Evolutionary conservation across 257 asterid species (phyloP).

Genomic region (Datura wrightii): DNA sequence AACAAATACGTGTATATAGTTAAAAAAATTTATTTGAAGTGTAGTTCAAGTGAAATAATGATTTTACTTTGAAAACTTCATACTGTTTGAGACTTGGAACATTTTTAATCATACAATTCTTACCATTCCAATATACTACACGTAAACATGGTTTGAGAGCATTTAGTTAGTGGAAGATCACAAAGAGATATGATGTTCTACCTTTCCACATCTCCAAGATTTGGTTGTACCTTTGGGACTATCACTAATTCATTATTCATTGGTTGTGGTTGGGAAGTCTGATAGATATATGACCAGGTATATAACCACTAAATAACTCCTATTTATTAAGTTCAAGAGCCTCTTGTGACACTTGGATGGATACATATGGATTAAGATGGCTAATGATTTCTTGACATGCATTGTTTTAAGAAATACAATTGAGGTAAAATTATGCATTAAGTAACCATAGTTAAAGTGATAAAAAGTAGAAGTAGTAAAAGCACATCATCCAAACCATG

Average conservation of each 20-base stretch:
- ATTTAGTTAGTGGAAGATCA: constrained; percentile 24
- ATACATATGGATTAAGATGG: background rate
- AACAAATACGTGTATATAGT: too few species aligned
- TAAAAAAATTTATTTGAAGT: background rate
- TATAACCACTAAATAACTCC: background rate
- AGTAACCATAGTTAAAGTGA: background rate
- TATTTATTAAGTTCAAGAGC: background rate
- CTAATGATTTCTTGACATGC: background rate
- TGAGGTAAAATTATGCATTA: background rate
- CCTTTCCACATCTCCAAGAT: background rate
- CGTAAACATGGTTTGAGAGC: background rate
- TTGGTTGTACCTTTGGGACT: background rate
- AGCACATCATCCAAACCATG: background rate
- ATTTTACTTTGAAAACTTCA: background rate
- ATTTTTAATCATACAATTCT: background rate
- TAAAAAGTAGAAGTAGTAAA: background rate
- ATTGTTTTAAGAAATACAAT: too few species aligned
- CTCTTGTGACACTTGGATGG: background rate
- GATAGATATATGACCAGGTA: too few species aligned
- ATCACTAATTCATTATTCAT: background rate
- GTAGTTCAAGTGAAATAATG: background rate
- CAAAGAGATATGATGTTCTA: background rate
- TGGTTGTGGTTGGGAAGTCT: background rate
- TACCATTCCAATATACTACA: background rate
- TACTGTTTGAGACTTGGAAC: too few species aligned